phyloP scores from a whole-genome alignment of 441 rosid genomes.

The Pelargonium australe region DNA sequence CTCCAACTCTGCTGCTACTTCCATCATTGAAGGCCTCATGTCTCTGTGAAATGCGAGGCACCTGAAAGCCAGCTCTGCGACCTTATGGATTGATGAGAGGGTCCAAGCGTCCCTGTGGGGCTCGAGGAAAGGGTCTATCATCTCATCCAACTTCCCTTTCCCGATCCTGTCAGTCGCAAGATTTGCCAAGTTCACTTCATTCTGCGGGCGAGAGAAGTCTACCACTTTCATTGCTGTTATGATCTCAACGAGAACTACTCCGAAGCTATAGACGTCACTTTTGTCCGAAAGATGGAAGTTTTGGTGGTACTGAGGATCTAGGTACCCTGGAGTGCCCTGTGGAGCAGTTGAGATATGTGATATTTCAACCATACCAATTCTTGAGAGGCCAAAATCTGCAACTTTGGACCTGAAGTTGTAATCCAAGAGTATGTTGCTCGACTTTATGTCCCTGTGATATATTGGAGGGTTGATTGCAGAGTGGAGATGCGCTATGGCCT shows the following conservation, averaged over 20 bases:
- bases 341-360: conserved; percentile 97
- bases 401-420: conserved; percentile 64
- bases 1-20: conserved; percentile 74
- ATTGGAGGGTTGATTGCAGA: conserved; percentile 71
- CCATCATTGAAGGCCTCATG: conserved; percentile 76
- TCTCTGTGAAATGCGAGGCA: conserved; percentile 80
- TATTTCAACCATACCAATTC: conserved; percentile 66
- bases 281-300: conserved; percentile 84
- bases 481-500: conserved; percentile 80
- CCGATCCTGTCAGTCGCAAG: conserved; percentile 65
- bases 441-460: conserved; percentile 84
- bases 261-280: conserved; percentile 87
- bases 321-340: conserved; percentile 93
- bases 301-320: conserved; percentile 90
- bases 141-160: conserved; percentile 52
- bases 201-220: conserved; percentile 58
- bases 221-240: conserved; percentile 72
- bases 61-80: conserved; percentile 74
- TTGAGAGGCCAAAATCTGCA: conserved; percentile 90
- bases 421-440: conserved; percentile 82
- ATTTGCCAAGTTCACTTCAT: conserved; percentile 73
- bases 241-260: conserved; percentile 80
- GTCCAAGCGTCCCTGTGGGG: conserved; percentile 51
- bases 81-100: conserved; percentile 45
- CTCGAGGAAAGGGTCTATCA: conserved; percentile 63